A percentile compares a stretch with the other conserved stretches of the same genome.
These are phyloP conservation scores for Tolypocladium cylindrosporum DNA, from an alignment of 2,329 filamentous ascomycete genomes.

Conservation along the genomic window DNA sequence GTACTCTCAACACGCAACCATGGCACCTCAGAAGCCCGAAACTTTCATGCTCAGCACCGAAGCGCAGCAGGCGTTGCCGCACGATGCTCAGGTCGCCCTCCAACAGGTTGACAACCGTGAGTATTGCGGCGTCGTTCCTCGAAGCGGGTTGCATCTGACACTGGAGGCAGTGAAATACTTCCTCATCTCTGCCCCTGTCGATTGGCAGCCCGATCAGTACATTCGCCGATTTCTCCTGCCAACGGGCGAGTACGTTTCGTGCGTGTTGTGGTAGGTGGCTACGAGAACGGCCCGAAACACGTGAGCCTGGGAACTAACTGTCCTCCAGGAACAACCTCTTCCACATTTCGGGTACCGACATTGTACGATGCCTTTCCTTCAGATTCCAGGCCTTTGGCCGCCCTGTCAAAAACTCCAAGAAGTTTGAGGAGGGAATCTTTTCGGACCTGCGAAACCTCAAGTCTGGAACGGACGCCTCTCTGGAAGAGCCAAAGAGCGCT, in stretches of 20 bases:
- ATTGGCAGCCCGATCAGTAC: conserved; percentile 95
- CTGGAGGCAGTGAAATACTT: conserved; percentile 82
- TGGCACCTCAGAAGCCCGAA: conserved; percentile 94
- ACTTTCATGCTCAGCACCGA: conserved; percentile 98
- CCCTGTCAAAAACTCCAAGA: conserved; percentile 98
- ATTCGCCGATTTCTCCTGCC: conserved; percentile 92
- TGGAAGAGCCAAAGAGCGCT: conserved; percentile 96
- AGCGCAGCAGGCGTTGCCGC: conserved; percentile 89
- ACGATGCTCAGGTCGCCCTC: conserved; percentile 92
- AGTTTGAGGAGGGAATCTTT: conserved; percentile 99
- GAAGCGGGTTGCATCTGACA: not conserved
- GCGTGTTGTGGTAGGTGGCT: conserved; percentile 67
- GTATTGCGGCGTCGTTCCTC: conserved; percentile 19
- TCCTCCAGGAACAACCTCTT: conserved; percentile 72
- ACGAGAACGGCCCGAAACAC: not conserved
- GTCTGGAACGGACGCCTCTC: conserved; percentile 92
- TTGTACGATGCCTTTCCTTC: conserved; percentile 95
- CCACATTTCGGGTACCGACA: conserved; percentile 97
- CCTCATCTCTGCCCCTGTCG: conserved; percentile 94
- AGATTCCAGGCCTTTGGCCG: conserved; percentile 97
- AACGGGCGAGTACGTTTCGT: conserved; percentile 97
- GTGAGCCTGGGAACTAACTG: not conserved
- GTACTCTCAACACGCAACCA: conserved; percentile 76
- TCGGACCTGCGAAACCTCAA: conserved; percentile 97
- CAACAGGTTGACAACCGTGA: conserved; percentile 97